Evolutionary conservation across 2,329 filamentous ascomycete genomes (phyloP), one percentile per base, ranked within the genome.

Genomic region (Trichoderma harzianum): DNA sequence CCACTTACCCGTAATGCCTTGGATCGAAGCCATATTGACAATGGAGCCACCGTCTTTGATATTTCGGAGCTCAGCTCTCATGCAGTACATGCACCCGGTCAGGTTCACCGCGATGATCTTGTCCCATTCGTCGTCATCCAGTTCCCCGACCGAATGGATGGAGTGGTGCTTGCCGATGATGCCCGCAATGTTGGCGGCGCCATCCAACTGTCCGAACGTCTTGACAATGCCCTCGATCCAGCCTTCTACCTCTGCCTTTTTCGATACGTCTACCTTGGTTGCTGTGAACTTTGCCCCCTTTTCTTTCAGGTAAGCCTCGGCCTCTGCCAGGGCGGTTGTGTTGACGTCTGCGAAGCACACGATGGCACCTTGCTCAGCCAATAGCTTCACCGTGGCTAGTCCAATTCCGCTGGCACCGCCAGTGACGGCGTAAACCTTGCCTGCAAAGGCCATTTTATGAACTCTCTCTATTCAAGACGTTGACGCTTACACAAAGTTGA

Each of bases 171-270:
- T 82, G 60, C 84, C 84, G 73, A 86, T 84, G 57, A 88, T 80
- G 14, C 86, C 86, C 5, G 88, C 88, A 10, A 87, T 82, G 69
- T 90, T 89, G 12, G 85, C 87, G 24, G 87, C 86, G 5, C 86
- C 84, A 74, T 88, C 85, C 10, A 89, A 82, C 66, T 83, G 83
- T 5, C 87, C 87, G 67, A 86, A 86, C 36, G 80, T 80, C n/a
- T 80, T 75, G n/a, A 88, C 77, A 12, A 84, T 82, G 62, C 77
- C 78, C 7, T 80, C 78, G 61, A 88, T 83, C 87, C 87, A 89
- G 24, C 76, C 75, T 34, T 89, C 85, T 11, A 88, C 87, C 32
- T 87, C 80, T 6, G 78, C 75, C 63, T 82, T 80, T 67, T 83
- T 81, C 34, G 83, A 84, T 18, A 89, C 80, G 72, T 89, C 86